These are phyloP conservation scores for Metschnikowia noctiluminum DNA, from an alignment of 805 yeast species.

Conservation along the genomic window DNA sequence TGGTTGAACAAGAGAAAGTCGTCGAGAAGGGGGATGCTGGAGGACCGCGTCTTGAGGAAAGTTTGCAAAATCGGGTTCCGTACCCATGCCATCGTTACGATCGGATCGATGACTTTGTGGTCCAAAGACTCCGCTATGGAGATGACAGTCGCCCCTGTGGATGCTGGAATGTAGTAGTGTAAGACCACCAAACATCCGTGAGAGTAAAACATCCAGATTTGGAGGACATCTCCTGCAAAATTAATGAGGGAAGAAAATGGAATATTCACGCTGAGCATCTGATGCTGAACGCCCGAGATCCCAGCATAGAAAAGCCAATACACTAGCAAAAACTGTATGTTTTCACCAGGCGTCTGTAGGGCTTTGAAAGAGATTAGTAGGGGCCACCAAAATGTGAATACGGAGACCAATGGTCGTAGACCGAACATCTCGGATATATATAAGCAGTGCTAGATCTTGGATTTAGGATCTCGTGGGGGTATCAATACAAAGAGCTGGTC, in stretches of 20 bases:
- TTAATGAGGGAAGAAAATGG: slow-evolving; percentile 2
- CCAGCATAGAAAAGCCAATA: slow-evolving; percentile 14
- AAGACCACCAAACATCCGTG: slow-evolving; percentile 14
- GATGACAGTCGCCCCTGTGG: not conserved
- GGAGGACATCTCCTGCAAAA: slow-evolving; percentile 5
- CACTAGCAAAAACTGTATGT: slow-evolving; percentile 10
- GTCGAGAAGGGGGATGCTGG: slow-evolving; percentile 3
- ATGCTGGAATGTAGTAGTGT: slow-evolving; percentile 8
- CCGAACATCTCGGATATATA: not conserved
- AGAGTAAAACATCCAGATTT: slow-evolving; percentile 16
- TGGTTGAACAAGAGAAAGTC: slow-evolving; percentile 11
- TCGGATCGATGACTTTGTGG: slow-evolving; percentile 2
- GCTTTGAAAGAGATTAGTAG: slow-evolving; percentile 12
- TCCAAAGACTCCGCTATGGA: slow-evolving; percentile 5
- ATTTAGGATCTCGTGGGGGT: too few relatives aligned
- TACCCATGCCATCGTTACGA: slow-evolving; percentile 6
- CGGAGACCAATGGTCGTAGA: slow-evolving; percentile 3
- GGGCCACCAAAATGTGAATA: slow-evolving; percentile 15
- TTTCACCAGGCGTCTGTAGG: slow-evolving; percentile 4
- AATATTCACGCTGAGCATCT: not conserved
- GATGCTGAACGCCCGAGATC: slow-evolving; percentile 3
- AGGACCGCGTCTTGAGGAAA: not conserved
- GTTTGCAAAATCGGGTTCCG: slow-evolving; percentile 8
- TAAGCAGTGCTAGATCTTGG: too few relatives aligned
- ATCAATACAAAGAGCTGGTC: too few relatives aligned